Evolutionary conservation across 495 filamentous ascomycete genomes (phyloP), one percentile per base, ranked within the genome.

Genomic region (Letharia columbiana): DNA sequence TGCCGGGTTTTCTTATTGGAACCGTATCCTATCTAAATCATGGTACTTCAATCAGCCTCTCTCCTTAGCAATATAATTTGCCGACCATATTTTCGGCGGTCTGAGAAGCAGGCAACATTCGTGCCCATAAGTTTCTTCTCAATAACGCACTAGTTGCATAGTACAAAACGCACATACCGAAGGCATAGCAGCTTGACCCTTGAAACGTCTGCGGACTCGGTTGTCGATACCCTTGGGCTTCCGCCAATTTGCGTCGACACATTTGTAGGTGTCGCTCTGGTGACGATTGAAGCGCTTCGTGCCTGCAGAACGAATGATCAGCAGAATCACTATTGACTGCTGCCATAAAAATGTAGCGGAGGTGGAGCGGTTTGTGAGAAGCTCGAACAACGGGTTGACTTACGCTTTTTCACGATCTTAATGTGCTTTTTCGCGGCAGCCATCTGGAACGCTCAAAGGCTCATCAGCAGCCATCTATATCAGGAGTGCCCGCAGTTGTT

Each of bases 191-290:
- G 89, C 88, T 80, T 88, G 89, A 73, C 92, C 89, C 86, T 92
- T 92, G 84, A 96, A 97, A 71, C 92, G 87, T 81, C 92, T 85
- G 73, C 91, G 86, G 75, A 93, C 90, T 65, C 87, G 80, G 79
- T 92, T 94, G 76, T 98, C 94, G 80, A 98, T 98, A 88, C 94
- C 94, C 87, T 97, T 98, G 63, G 94, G 94, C 86, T 98, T 98
- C 82, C 94, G 89, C 94, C 94, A 98, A 78, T 82, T 87, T 52
- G 88, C 76, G 75, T 83, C 85, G 66, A 97, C 86, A 75, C 91
- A 87, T 82, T 87, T 96, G 85, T 94, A 98, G 77, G 86, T 87
- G 82, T 98, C 94, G 80, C 85, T 89, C 86, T 98, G 94, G 82
- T 98, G 94, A 75, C 94, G 91, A 80, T 85, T 87, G 86, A 96